Base-by-base conservation (phyloP, 805 yeast genomes). In the Myxozyma neglecta region DNA sequence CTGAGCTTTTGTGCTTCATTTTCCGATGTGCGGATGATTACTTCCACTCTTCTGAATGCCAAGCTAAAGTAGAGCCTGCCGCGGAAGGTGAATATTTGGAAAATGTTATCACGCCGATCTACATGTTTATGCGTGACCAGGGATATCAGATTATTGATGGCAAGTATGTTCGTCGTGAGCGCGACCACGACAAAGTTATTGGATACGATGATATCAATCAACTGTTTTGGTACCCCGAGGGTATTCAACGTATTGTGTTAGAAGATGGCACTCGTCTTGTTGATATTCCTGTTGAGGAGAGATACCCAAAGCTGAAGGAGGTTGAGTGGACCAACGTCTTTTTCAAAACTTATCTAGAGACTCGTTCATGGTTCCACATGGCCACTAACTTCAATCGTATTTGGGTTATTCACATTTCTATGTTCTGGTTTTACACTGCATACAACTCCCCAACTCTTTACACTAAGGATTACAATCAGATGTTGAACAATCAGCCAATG, bases 191-290 rank as follows among this genome's bases (percentile, higher is more conserved):
- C 73, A 72, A 81, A 67, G 78, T 85, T 56, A 75, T 78, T 56
- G 81, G 99, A 76, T 94, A 94, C 76, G 99, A 94, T 80, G 99
- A 94, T 81, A 96, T 94, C 64, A 94, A 94, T 77, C 99, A 94
- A 81, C 83, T 94, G 70, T 94, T 96, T 79, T 94, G 99, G 99
- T 94, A 96, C 78, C 97, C 98, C 52, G 98, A 96, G 79, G 99
- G 99, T 82, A 89, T 94, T 68, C 87, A 96, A 63, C 87, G 94
- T 77, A 92, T 94, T 70, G 83, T 87, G 54, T 84, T 93, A 71
- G 94, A 88, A 74, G 98, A 94, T 74, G 97, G 97, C 68, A 81
- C 96, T 18, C 86, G 97, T 75, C 81, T 94, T 70, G 89, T 92
- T 56, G 98, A 94, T 70, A 79, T 92, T 70, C 96, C 97, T 42